Base-by-base conservation (phyloP, 768 basidiomycete genomes). In the Boletus patriciae region DNA sequence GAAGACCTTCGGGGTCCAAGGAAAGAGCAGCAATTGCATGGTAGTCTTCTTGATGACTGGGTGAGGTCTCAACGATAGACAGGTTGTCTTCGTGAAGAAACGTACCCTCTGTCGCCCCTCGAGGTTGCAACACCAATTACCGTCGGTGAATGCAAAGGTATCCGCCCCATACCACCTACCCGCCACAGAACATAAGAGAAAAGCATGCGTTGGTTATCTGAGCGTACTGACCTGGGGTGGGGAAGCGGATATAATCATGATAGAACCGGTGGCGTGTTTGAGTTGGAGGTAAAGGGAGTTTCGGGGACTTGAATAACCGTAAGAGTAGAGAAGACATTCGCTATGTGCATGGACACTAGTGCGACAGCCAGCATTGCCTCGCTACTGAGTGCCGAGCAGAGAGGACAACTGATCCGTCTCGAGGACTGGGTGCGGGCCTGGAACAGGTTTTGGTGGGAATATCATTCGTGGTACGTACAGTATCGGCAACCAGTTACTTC, bases 41-140 rank as follows among this genome's bases (percentile, higher is more conserved):
- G 59, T 89, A 91, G 66, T 97, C 94, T 74, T 96, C 94, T 70
- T 96, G 94, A 60, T 95, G 85, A 59, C 93, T 95, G 64, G 13
- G 48, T 34, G 50, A 54, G 52, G 52, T 56, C 41, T 69, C 42
- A 60, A 46, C 43, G 42, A 25, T 23, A 29, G 23, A 29, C 6
- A 40, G 12, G 27, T n/a, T 16, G 33, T 11, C 37, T 41, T 46
- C 44, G 50, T 21, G 31, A 54, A 42, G 48, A 12, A 27, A 62
- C 74, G 31, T 67, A 88, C 92, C 80, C 80, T 72, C 91, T 78
- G 64, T 85, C 86, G 41, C 92, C 92, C 43, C 92, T 80, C 21
- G 88, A 88, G 55, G 80, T 85, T 7, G 85, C 84, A 34, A 87
- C 78, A 13, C 92, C 91, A 54, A 92, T 85, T 47, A 93, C 79